Evolutionary conservation across 2,329 filamentous ascomycete species (phyloP), one percentile per base, ranked within the genome.

Genomic region (Sordariomycetes sp.): DNA sequence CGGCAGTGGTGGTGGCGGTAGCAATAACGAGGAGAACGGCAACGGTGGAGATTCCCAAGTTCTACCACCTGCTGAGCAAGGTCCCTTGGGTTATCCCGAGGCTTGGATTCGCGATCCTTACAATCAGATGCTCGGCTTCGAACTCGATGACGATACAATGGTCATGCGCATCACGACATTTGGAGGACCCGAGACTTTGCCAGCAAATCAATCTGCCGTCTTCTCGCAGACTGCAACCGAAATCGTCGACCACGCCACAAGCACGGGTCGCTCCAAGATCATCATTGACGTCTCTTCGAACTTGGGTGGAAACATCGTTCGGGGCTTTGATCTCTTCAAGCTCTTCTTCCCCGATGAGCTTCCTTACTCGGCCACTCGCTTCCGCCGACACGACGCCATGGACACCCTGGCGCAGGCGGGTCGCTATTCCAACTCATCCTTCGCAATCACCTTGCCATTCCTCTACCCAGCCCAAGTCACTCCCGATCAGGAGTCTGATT

Each of bases 221-320:
- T 17, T 17, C n/a, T 18, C 29, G 29, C n/a, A n/a, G 16, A n/a
- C 21, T 18, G 23, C 14, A 11, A 16, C 8, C 11, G 11, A 27
- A 11, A 24, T 34, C 10, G 16, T 34, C 24, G 9, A 10, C 8
- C 23, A 19, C 14, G 32, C 32, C 16, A 26, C 17, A 12, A n/a
- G 21, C 10, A n/a, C 14, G 11, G 30, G 19, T 17, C 20, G 11
- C 8, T 27, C 9, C n/a, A 77, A 72, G 48, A 58, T 84, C 5
- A 62, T 84, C 20, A 70, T 84, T 38, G 80, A 84, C 41, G 47
- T 83, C 6, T 66, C 70, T 4, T 63, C 59, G 3, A 85, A 84
- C 42, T 61, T 59, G 1, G 79, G 79, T 25, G 79, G 79, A 2
- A 52, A 54, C 29, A 47, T 73, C 11, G 44, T 57, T 7, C 57